Evolutionary conservation across 2,329 filamentous ascomycete species (phyloP), one percentile per base, ranked within the genome.

Genomic region (Teratosphaeria nubilosa): DNA sequence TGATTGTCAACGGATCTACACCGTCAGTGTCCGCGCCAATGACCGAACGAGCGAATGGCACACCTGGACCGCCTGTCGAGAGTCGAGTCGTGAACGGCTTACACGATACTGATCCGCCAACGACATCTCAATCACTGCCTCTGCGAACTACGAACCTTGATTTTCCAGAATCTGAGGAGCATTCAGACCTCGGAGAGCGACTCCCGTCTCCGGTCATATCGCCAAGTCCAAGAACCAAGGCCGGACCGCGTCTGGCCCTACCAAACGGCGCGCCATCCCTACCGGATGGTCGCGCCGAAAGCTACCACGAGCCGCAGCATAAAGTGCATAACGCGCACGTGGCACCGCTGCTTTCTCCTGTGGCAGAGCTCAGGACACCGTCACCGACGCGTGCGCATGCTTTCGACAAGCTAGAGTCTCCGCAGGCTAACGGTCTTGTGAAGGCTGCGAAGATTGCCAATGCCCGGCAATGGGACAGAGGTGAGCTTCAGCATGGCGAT

Each of bases 301-400:
- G 50, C 7, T 57, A 50, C 53, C 55, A 59, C 27, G 60, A 62
- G 11, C 34, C 54, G 11, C n/a, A 45, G 24, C 59, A 59, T 25
- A 53, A 62, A 25, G 41, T 48, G 9, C 41, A 48, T n/a, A 48
- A 48, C 11, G 41, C 41, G 16, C 41, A 48, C 20, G 55, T 62
- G 7, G 66, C 63, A 34, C 76, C 77, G 4, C 62, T 79, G 24
- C 77, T 91, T 1, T 91, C 88, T 0, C 88, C 88, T 0, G 87
- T 91, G 0, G 87, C 86, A 56, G 88, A 91, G 73, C 81, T 82
- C 5, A 79, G 81, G n/a, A 87, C 85, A 0, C 86, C 87, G 2
- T 89, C 87, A 1, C 86, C 87, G 1, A 86, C 80, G 2, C 76
- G 80, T 13, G 75, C 76, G 57, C 78, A 85, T 57, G 84, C 79